A percentile compares a stretch with the other conserved stretches of the same genome.
Conservation (phyloP, 2,329 filamentous ascomycete species). For the Neonectria magnoliae region DNA sequence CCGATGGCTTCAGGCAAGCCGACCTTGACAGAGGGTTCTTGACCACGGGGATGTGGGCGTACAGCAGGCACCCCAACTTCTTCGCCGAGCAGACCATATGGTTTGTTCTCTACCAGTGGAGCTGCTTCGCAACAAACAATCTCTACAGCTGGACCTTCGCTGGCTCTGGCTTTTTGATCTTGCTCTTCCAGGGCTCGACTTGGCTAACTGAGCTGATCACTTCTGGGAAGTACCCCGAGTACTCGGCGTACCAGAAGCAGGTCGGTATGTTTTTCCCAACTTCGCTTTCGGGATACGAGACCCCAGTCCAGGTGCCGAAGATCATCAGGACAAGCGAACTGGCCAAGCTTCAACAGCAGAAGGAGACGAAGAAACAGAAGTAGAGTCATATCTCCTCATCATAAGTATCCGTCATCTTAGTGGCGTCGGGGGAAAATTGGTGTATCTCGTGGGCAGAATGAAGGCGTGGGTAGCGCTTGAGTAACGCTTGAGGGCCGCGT, state of each 20-base stretch:
- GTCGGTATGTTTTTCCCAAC: slow-evolving; percentile 86
- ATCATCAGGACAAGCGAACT: slow-evolving; percentile 63
- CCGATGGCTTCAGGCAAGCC: slow-evolving; percentile 70
- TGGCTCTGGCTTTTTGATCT: slow-evolving; percentile 75
- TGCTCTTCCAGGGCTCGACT: slow-evolving; percentile 90
- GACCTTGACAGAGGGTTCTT: slow-evolving; percentile 93
- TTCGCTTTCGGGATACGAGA: slow-evolving; percentile 55
- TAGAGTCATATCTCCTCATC: background rate
- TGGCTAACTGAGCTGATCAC: slow-evolving; percentile 87
- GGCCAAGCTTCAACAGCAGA: slow-evolving; percentile 55
- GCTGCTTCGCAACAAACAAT: slow-evolving; percentile 75
- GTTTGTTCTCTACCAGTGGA: slow-evolving; percentile 90
- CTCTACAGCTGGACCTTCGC: slow-evolving; percentile 81
- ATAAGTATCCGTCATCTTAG: background rate
- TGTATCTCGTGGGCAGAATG: background rate
- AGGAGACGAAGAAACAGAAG: slow-evolving; percentile 49
- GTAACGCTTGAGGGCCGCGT: background rate
- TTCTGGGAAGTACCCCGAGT: slow-evolving; percentile 86
- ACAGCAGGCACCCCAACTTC: slow-evolving; percentile 94
- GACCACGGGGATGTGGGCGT: slow-evolving; percentile 84
- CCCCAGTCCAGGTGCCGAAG: slow-evolving; percentile 53
- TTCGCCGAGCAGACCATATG: slow-evolving; percentile 91
- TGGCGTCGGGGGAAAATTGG: background rate
- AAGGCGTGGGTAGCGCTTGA: background rate
- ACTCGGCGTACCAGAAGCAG: slow-evolving; percentile 81